Evolutionary conservation across 108 stramenopile genomes (phyloP).

Genomic region (Licmophora abbreviata): DNA sequence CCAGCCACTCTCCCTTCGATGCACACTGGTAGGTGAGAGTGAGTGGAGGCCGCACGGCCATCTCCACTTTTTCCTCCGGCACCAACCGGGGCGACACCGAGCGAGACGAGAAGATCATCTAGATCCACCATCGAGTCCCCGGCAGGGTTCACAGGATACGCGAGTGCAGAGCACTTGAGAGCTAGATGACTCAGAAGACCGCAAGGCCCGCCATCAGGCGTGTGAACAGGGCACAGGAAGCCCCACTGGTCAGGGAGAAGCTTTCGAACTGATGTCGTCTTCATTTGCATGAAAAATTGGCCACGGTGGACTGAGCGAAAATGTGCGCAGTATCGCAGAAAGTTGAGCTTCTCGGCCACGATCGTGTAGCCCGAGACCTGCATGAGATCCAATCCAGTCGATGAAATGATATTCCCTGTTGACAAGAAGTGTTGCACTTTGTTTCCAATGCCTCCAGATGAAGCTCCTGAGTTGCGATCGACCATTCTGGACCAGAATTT

Average conservation of each 20-base stretch:
- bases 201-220: conserved; percentile 98
- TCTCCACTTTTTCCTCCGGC: conserved; percentile 58
- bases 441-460: conserved; percentile 76
- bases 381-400: conserved; percentile 95
- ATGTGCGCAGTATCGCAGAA: conserved; percentile 92
- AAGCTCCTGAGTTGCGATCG: conserved; percentile 60
- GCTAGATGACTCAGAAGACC: conserved; percentile 95
- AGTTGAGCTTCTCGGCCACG: conserved; percentile 96
- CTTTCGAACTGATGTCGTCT: conserved; percentile 97
- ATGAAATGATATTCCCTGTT: conserved; percentile 92
- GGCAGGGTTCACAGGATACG: conserved; percentile 41
- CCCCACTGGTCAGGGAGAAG: conserved; percentile 98
- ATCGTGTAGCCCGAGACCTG: conserved; percentile 97
- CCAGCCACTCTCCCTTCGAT: conserved; percentile 78
- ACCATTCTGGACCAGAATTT: conserved; percentile 62
- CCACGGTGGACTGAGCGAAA: conserved; percentile 98
- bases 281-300: conserved; percentile 99
- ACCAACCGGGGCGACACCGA: conserved; percentile 60
- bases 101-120: conserved; percentile 54
- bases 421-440: conserved; percentile 90
- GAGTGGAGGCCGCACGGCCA: conserved; percentile 37
- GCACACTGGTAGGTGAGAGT: conserved; percentile 60
- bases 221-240: conserved; percentile 98
- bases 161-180: conserved; percentile 58
- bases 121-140: conserved; percentile 33